These are phyloP conservation scores for Pouteria glomerata DNA, from an alignment of 148 eudicot species.

Conservation along the genomic window DNA sequence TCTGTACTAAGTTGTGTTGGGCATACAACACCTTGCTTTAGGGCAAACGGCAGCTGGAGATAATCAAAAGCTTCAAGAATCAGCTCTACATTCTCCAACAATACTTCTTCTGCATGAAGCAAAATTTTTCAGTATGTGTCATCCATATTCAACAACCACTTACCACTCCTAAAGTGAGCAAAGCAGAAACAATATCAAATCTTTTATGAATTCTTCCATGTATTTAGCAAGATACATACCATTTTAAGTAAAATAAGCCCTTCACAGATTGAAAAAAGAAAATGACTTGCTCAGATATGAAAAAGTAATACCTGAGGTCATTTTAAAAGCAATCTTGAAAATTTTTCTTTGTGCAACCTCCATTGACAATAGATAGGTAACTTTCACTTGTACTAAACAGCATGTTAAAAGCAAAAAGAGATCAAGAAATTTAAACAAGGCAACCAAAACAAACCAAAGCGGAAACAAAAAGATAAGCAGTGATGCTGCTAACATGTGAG, in stretches of 20 bases:
- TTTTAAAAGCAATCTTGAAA: not conserved
- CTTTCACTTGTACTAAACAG: not conserved
- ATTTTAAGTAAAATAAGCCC: not conserved
- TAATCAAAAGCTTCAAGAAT: conserved; percentile 95
- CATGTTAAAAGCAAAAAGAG: not conserved
- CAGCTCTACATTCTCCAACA: conserved; percentile 83
- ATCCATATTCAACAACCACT: not conserved
- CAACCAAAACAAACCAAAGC: not conserved
- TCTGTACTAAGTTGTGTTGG: not conserved
- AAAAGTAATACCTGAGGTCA: not conserved
- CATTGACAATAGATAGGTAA: not conserved
- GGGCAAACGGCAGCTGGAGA: conserved; percentile 85
- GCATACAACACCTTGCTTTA: conserved; percentile 52
- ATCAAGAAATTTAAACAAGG: not conserved
- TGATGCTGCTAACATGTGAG: not conserved
- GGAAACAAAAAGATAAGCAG: not conserved
- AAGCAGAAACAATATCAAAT: not conserved
- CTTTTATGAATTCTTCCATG: not conserved
- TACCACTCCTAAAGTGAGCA: not conserved
- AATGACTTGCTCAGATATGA: not conserved
- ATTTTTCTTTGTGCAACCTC: not conserved
- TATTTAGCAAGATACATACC: not conserved
- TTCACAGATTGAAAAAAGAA: not conserved
- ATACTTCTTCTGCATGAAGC: conserved; percentile 76
- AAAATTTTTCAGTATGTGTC: not conserved